Conservation (phyloP, 2,329 filamentous ascomycete species). For the Penicillium sp. region DNA sequence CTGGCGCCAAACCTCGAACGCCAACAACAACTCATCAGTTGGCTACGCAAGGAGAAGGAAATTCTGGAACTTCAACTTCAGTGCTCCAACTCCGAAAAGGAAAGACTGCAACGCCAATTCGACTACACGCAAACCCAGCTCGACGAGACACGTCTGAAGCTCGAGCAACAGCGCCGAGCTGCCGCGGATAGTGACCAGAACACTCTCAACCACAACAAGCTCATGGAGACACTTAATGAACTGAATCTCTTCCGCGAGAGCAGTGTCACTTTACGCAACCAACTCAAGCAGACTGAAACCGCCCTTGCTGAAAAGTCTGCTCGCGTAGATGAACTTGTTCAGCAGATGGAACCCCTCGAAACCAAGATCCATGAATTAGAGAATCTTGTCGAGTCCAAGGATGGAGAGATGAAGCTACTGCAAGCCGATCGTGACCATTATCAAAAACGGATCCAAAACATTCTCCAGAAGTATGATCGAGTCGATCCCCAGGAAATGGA, state of each 20-base stretch:
- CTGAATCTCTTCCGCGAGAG: constrained; percentile 96
- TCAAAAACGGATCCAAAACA: constrained; percentile 94
- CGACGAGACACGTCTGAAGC: constrained; percentile 84
- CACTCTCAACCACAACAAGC: constrained; percentile 80
- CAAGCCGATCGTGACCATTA: constrained; percentile 91
- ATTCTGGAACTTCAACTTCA: constrained; percentile 97
- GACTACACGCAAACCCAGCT: constrained; percentile 86
- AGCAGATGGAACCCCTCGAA: constrained; percentile 80
- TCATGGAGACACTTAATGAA: constrained; percentile 94
- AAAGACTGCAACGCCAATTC: constrained; percentile 86
- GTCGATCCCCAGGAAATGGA: constrained; percentile 94
- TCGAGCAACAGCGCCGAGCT: constrained; percentile 83
- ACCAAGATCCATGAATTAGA: constrained; percentile 80
- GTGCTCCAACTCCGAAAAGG: constrained; percentile 82
- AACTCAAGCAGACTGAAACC: constrained; percentile 77
- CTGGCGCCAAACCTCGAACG: constrained; percentile 67
- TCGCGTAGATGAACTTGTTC: constrained; percentile 74
- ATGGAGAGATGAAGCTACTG: constrained; percentile 85
- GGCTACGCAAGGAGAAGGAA: constrained; percentile 92
- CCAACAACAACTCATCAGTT: constrained; percentile 87
- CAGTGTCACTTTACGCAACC: constrained; percentile 85
- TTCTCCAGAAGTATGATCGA: constrained; percentile 93
- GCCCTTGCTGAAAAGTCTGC: constrained; percentile 75
- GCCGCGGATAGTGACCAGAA: constrained; percentile 74
- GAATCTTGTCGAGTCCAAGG: constrained; percentile 76